Base-by-base conservation (phyloP, 805 yeast species). In the Komagataella phaffii region DNA sequence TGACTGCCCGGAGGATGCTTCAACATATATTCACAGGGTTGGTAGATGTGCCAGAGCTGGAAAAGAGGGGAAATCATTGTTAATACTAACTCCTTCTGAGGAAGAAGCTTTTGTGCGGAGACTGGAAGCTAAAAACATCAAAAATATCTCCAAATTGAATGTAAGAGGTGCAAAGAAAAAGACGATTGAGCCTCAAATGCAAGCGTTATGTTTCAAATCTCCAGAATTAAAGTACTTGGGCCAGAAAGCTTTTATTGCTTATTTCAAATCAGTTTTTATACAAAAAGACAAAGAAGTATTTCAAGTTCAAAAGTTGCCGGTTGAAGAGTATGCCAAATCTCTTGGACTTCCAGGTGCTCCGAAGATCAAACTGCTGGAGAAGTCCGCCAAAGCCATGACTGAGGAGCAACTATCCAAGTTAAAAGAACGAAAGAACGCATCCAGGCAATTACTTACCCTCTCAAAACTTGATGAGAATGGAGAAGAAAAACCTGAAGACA, bases 321-420 rank as follows among this genome's bases (percentile, higher is more conserved):
- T 83, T 2, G 96, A 91, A 56, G 86, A 78, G 52, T 89, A 73
- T 66, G 98, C 99, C 4, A 78, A 78, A 53, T 85, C 96, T 3
- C 66, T 90, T 49, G 99, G 99, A 7, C 74, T 93, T 46, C 96
- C 98, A 1, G 96, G 97, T 51, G 96, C 96, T 3, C 99, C 99
- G 46, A 83, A 86, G 59, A 85, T 93, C 59, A 89, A 88, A 63
- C 76, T 91, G 52, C 68, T 72, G 56, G 76, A 77, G 18, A 71
- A 73, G 8, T 57, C 55, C 3, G 55, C 56, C 43, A 72, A 72
- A 46, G 84, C 81, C 14, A 67, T 64, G 61, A 50, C 51, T 6
- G 64, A 59, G 40, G 66, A 58, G 44, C 67, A 72, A 21, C 60
- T 73, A 40, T 64, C 65, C 51, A 71, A 68, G 56, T 70, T 75